Base-by-base conservation (phyloP, 2,329 filamentous ascomycete species). In the Apiospora phragmitis region DNA sequence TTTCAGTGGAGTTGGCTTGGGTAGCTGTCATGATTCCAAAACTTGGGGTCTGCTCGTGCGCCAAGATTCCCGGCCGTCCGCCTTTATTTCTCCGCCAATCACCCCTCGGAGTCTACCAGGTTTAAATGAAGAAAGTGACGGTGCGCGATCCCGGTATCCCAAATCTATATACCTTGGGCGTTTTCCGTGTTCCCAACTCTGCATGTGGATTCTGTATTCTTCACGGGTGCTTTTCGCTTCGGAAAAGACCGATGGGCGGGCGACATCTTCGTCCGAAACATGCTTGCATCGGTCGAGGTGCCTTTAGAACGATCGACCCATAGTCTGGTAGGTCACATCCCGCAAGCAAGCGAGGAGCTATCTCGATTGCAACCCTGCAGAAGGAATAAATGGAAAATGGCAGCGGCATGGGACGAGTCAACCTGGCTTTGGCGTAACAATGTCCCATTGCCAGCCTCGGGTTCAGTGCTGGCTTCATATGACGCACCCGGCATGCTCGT, bases 71-170 rank as follows among this genome's bases (percentile, higher is more conserved):
- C 41, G 41, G 16, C 65, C 24, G 65, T 47, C 65, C 16, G 41
- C 29, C 4, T 12, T n/a, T 21, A 47, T 67, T 67, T 67, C 65
- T 67, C 65, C 65, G 42, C 65, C 65, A 67, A 67, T 67, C 65
- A 67, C 4, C 8, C 41, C 65, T 18, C 65, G 16, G 16, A 59
- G 14, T 32, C 16, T 8, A 59, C 51, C 29, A 35, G 51, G 24
- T 26, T 24, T 21, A 14, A 14, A 26, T 14, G 1, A 29, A n/a
- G 18, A 47, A 29, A 29, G 42, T 21, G 47, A 7, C 65, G 65
- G 65, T 47, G 47, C 26, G 26, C 16, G 16, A 47, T 67, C 41
- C 41, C 65, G 65, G 9, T 24, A 12, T 43, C 43, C 65, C 65
- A 42, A 59, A 67, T 67, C 8, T 12, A n/a, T 38, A 32, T 12